These are phyloP conservation scores for Mucor plumbeus DNA, from an alignment of 371 early-diverging fungal genomes.

Conservation along the genomic window DNA sequence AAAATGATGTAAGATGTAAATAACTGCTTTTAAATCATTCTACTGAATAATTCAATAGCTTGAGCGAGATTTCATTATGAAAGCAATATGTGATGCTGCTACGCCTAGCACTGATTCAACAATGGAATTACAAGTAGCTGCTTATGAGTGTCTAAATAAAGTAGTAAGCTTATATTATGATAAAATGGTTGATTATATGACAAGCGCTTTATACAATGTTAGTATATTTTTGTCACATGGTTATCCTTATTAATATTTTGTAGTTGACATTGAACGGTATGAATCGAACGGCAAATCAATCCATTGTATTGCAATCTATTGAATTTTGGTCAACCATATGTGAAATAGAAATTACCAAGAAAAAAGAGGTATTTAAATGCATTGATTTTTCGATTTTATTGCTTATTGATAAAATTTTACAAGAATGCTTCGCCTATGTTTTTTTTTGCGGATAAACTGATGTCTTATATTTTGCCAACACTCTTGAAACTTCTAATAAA, in stretches of 20 bases:
- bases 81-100: constrained; percentile 16
- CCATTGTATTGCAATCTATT: background rate
- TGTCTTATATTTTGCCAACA: background rate
- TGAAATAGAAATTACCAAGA: constrained; percentile 3
- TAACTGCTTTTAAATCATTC: background rate
- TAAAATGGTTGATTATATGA: constrained; percentile 10
- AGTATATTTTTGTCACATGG: background rate
- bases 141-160: constrained; percentile 9
- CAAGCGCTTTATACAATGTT: constrained; percentile 9
- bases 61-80: constrained; percentile 13
- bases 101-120: background rate
- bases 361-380: background rate
- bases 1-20: constrained; percentile 1
- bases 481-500: background rate
- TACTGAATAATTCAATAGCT: background rate
- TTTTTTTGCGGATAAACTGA: background rate
- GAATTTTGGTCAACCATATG: constrained; percentile 14
- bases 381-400: background rate
- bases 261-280: constrained; percentile 11
- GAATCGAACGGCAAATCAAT: background rate
- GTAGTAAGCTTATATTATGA: constrained; percentile 4
- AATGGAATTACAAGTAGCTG: constrained; percentile 1
- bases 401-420: background rate
- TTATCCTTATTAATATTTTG: background rate
- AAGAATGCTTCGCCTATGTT: background rate